Evolutionary conservation across 2,329 filamentous ascomycete genomes (phyloP).

Genomic region (Alternaria tenuissima): DNA sequence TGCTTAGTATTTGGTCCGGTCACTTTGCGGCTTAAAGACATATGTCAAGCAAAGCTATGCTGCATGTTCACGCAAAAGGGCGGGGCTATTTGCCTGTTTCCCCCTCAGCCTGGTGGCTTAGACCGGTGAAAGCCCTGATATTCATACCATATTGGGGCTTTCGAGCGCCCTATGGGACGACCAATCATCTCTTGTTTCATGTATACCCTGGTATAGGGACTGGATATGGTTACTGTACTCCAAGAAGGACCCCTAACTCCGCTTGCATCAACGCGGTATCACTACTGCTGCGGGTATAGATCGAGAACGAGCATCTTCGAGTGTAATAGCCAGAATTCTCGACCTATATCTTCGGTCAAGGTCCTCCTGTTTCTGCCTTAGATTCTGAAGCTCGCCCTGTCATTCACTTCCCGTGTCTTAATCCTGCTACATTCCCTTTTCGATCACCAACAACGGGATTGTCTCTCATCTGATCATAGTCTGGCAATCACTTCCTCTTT

Average conservation of each 20-base stretch:
- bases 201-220: constrained; percentile 6
- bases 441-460: background rate
- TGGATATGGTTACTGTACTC: constrained; percentile 9
- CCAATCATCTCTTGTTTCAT: constrained; percentile 24
- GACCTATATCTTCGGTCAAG: constrained; percentile 24
- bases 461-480: background rate
- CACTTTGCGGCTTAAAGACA: constrained; percentile 23
- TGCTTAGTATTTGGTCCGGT: constrained; percentile 25
- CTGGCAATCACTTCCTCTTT: background rate
- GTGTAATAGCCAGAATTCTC: constrained; percentile 11
- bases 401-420: constrained; percentile 8
- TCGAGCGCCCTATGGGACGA: constrained; percentile 15
- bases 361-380: constrained; percentile 25
- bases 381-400: constrained; percentile 13
- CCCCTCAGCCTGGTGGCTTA: constrained; percentile 24
- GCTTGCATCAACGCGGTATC: constrained; percentile 21
- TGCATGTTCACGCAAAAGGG: constrained; percentile 10
- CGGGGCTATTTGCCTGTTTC: constrained; percentile 25
- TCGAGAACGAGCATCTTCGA: constrained; percentile 2
- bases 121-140: constrained; percentile 28
- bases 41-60: constrained; percentile 4
- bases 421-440: background rate
- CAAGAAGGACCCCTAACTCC: constrained; percentile 15
- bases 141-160: constrained; percentile 25
- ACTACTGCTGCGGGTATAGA: constrained; percentile 17